Base-by-base conservation (phyloP, 371 early-diverging fungal genomes). In the Syncephalis fuscata region DNA sequence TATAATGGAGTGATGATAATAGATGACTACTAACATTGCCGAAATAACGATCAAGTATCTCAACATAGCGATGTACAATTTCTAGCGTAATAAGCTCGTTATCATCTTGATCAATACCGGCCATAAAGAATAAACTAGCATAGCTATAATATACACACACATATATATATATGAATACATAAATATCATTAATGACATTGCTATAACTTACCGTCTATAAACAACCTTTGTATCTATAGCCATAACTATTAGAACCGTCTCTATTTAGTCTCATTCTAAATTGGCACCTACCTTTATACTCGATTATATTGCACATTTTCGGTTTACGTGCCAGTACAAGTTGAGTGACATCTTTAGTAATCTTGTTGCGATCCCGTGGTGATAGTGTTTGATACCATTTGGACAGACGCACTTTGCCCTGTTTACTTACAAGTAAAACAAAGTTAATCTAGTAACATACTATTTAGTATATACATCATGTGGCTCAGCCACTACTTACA, bases 221-320 rank as follows among this genome's bases (percentile, higher is more conserved):
- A 94, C 88, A 23, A 93, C 80, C 53, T 89, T 92, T 60, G 83
- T 87, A 55, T 92, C 88, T 85, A 51, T 16, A n/a, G 17, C 39
- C 9, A 15, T 19, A 41, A 27, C 17, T 2, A 52, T 41, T 20
- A 45, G 1, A 22, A 38, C 36, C 11, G 27, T 45, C n/a, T 19
- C 2, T 22, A 48, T 44, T 21, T n/a, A 40, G 36, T 17, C 19
- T 24, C 32, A 3, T 25, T 14, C 23, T 38, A 22, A 55, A 36
- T 22, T 11, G 8, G 16, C 32, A 38, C 51, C 1, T 61, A 85
- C 88, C 88, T 73, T 88, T 89, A 61, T 90, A 92, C 66, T 96
- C 95, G 49, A 97, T 63, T 54, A 97, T 92, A 57, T 97, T 97
- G 66, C 95, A 95, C 86, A 92, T 89, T 63, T 92, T 92, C 11